phyloP scores from a whole-genome alignment of 202 grass and related monocot species.

The Dendrocalamus latiflorus region DNA sequence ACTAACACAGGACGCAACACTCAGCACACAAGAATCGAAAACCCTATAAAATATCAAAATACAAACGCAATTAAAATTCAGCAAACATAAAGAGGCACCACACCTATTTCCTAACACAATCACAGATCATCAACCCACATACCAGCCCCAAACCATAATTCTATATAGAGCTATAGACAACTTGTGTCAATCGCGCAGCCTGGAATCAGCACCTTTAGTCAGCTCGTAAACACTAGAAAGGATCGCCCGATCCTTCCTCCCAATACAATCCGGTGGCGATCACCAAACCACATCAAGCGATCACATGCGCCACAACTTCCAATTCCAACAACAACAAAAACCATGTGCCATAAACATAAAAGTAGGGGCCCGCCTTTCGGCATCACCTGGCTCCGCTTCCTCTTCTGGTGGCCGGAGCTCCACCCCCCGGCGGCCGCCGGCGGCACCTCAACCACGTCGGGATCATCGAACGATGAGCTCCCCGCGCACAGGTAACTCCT shows the following conservation, averaged over 20 bases:
- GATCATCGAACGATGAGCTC: slow-evolving; percentile 58
- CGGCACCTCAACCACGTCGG: slow-evolving; percentile 66
- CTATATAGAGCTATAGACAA: not conserved
- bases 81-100: not conserved
- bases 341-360: not conserved
- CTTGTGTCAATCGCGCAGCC: not conserved
- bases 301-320: not conserved
- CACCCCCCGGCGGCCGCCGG: slow-evolving; percentile 38
- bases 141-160: not conserved
- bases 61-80: not conserved
- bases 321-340: not conserved
- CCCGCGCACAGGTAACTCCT: slow-evolving; percentile 54
- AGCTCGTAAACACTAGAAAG: not conserved
- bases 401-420: slow-evolving; percentile 54
- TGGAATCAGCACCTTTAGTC: not conserved
- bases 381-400: slow-evolving; percentile 57
- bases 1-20: not conserved
- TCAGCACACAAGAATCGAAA: not conserved
- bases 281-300: not conserved
- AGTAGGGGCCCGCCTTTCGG: not conserved
- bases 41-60: not conserved
- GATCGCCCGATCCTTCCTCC: not conserved
- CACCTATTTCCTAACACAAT: not conserved
- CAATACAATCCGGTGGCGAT: not conserved
- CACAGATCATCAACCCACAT: not conserved